Evolutionary conservation across 1,284 basidiomycete species (phyloP).

Genomic region (Moesziomyces sp.): DNA sequence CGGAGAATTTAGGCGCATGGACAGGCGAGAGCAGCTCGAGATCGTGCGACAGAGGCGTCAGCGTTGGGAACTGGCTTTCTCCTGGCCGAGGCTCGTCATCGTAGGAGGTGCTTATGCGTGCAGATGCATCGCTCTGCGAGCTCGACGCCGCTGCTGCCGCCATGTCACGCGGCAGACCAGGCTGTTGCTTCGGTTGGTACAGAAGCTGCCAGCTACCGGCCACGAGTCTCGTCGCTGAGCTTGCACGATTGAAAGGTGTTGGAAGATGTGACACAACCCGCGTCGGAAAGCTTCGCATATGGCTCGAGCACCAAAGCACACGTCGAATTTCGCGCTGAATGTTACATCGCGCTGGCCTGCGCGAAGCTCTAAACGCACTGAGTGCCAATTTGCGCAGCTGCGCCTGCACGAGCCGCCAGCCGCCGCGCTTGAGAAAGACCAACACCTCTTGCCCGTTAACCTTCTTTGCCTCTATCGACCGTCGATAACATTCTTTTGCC

Average conservation of each 20-base stretch:
- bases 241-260: neutral
- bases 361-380: neutral
- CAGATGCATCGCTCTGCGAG: conserved; percentile 8
- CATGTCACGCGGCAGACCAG: neutral
- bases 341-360: neutral
- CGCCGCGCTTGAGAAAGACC: neutral
- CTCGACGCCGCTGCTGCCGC: conserved; percentile 3
- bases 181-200: neutral
- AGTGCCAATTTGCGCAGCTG: neutral
- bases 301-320: neutral
- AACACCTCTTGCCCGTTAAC: neutral
- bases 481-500: neutral
- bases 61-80: conserved; percentile 73
- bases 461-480: neutral
- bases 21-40: conserved; percentile 78
- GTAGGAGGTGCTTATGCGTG: conserved; percentile 1
- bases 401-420: neutral
- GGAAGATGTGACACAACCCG: neutral
- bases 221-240: neutral
- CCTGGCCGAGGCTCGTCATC: conserved; percentile 3
- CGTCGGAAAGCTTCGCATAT: neutral
- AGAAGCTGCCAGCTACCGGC: neutral
- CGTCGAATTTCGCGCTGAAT: neutral
- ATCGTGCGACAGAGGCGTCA: conserved; percentile 80
- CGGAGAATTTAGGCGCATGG: conserved; percentile 73